Conservation (phyloP, 495 filamentous ascomycete species). For the Daldinia grandis region DNA sequence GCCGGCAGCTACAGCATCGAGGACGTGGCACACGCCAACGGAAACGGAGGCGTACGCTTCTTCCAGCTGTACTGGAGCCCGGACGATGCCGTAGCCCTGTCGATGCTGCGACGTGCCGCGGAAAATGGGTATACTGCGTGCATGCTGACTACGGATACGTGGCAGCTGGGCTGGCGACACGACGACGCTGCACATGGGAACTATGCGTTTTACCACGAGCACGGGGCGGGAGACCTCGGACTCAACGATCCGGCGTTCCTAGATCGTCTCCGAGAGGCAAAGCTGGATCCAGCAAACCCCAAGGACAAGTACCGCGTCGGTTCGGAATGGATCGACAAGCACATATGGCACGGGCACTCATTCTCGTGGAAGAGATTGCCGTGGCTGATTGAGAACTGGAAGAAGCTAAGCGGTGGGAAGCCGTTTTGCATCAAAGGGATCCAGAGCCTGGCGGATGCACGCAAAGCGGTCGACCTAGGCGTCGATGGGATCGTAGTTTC, state of each 20-base stretch:
- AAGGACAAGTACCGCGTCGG: slow-evolving; percentile 56
- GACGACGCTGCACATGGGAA: slow-evolving; percentile 65
- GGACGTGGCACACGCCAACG: slow-evolving; percentile 65
- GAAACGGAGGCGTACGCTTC: slow-evolving; percentile 57
- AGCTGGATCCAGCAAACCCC: slow-evolving; percentile 56
- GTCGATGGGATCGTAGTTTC: slow-evolving; percentile 67
- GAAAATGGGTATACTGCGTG: slow-evolving; percentile 64
- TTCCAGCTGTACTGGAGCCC: slow-evolving; percentile 74
- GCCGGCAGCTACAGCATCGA: slow-evolving; percentile 68
- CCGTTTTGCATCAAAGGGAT: slow-evolving; percentile 69
- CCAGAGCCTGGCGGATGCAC: slow-evolving; percentile 62
- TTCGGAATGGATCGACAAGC: slow-evolving; percentile 69
- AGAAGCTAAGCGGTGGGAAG: slow-evolving; percentile 58
- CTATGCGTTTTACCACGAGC: slow-evolving; percentile 68
- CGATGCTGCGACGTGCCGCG: slow-evolving; percentile 62
- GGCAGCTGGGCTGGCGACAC: slow-evolving; percentile 71
- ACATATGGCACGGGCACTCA: slow-evolving; percentile 69
- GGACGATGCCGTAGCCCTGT: slow-evolving; percentile 66
- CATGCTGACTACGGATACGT: slow-evolving; percentile 73
- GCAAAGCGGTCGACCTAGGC: slow-evolving; percentile 61
- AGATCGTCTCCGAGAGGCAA: slow-evolving; percentile 53
- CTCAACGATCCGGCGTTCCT: slow-evolving; percentile 67
- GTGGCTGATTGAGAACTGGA: slow-evolving; percentile 64
- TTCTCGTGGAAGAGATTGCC: slow-evolving; percentile 66
- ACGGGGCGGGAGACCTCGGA: slow-evolving; percentile 57